These are phyloP conservation scores for Allantophomopsis cytisporea DNA, from an alignment of 2,329 filamentous ascomycete genomes.

Conservation along the genomic window DNA sequence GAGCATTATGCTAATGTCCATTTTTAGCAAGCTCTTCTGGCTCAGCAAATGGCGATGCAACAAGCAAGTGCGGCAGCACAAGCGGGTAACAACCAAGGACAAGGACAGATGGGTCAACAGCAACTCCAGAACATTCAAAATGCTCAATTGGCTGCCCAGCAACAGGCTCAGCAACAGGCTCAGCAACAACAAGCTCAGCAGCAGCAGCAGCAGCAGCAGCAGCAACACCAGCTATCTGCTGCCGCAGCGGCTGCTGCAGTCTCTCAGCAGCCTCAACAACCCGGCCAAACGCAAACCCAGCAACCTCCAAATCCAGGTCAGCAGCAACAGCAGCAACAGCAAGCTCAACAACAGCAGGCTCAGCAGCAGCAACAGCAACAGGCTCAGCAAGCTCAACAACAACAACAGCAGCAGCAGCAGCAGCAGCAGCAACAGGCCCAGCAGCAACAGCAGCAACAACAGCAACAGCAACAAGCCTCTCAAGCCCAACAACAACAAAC, in stretches of 20 bases:
- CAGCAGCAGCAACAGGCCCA: conserved; percentile 17
- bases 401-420: conserved; percentile 23
- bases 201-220: conserved; percentile 35
- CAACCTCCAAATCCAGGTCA: conserved; percentile 32
- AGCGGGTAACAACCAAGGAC: conserved; percentile 27
- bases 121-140: conserved; percentile 30
- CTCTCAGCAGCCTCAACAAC: conserved; percentile 26
- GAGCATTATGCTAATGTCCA: conserved; percentile 3
- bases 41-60: conserved; percentile 32
- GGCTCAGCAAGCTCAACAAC: conserved; percentile 24
- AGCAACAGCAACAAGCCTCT: conserved; percentile 20
- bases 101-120: conserved; percentile 33
- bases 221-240: conserved; percentile 23
- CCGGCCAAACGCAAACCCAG: conserved; percentile 31
- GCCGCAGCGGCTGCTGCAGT: conserved; percentile 2
- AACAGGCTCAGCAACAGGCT: conserved; percentile 29
- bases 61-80: conserved; percentile 26
- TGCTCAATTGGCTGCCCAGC: conserved; percentile 19
- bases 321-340: conserved; percentile 21
- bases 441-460: conserved; percentile 18
- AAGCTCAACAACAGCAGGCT: conserved; percentile 24
- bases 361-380: conserved; percentile 22
- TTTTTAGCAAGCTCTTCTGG: conserved; percentile 24
- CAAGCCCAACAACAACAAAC: conserved; percentile 19
- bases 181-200: conserved; percentile 33